Base-by-base conservation (phyloP, 371 early-diverging fungal species). In the Mortierella sp. region DNA sequence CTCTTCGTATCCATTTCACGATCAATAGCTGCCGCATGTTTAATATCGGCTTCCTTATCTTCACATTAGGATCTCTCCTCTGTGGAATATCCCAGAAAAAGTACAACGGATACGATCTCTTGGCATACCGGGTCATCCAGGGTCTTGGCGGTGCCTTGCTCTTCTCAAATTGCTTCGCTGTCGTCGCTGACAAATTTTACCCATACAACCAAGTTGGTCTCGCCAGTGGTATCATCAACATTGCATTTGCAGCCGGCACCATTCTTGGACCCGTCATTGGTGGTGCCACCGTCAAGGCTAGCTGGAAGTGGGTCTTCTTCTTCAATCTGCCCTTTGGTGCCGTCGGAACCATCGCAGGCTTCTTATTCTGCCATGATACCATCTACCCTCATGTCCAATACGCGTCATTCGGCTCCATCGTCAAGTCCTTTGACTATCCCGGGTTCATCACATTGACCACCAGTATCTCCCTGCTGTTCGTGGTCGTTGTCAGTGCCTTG, bases 261-360 rank as follows among this genome's bases (percentile, higher is more conserved):
- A 72, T 72, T 54, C 63, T 72, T 1, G 72, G 72, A 8, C 72
- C 72, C 21, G 72, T 72, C 59, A 62, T 72, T 47, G 72, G 72
- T 28, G 72, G 72, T 8, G 72, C 67, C 13, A 67, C 67, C 23
- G 72, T 72, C 34, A 72, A 66, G 31, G 72, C 67, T 26, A 67
- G 67, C 41, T 72, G 72, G 72, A 72, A 72, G 41, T 72, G 72
- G 72, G 67, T 72, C 41, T 72, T 72, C 59, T 72, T 72, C 59
- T 72, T 72, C 67, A 72, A 72, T 67, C 12, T 72, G 38, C 72
- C 72, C 39, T 72, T 72, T 52, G 72, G 72, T 16, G 72, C 59
- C 8, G 10, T 72, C 3, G 72, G 72, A 23, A 72, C 72, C 19
- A 8, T 72, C 46, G 59, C 52, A 3, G 72, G 72, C 19, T 67